Percentiles rank a stretch among this genome's conserved stretches.
Evolutionary conservation across 371 early-diverging fungal genomes (phyloP).

Genomic region (Funneliformis caledonium): DNA sequence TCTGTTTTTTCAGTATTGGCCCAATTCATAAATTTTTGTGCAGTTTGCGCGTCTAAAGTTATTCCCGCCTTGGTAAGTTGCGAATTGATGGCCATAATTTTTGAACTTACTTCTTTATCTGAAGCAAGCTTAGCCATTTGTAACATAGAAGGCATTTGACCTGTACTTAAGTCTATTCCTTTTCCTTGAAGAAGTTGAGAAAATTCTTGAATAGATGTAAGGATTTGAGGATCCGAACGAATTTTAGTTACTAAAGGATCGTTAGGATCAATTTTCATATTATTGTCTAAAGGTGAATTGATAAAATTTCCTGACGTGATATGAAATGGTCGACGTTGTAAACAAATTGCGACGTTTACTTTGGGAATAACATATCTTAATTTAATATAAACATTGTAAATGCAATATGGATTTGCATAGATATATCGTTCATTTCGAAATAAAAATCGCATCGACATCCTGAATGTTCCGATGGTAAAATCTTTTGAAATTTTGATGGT

Average conservation of each 20-base stretch:
- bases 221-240: slow-evolving; percentile 1
- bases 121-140: slow-evolving; percentile 25
- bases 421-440: not conserved
- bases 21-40: slow-evolving; percentile 18
- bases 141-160: slow-evolving; percentile 20
- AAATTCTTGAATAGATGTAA: slow-evolving; percentile 13
- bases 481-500: too few relatives aligned
- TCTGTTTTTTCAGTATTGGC: not conserved
- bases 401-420: slow-evolving; percentile 4
- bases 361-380: not conserved
- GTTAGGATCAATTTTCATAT: slow-evolving; percentile 9
- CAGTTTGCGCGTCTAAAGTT: not conserved
- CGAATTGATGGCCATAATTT: not conserved
- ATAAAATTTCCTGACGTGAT: too few relatives aligned
- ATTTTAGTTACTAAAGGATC: slow-evolving; percentile 22
- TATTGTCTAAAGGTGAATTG: not conserved
- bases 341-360: not conserved
- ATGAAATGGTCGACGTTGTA: not conserved
- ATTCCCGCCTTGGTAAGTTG: slow-evolving; percentile 5
- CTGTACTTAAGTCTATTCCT: slow-evolving; percentile 7
- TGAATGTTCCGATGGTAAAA: too few relatives aligned
- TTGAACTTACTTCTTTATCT: slow-evolving; percentile 1
- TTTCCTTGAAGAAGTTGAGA: slow-evolving; percentile 8
- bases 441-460: too few relatives aligned
- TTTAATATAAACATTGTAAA: slow-evolving; percentile 10